Conservation (phyloP, 495 filamentous ascomycete genomes). For the Trichoderma parareesei region DNA sequence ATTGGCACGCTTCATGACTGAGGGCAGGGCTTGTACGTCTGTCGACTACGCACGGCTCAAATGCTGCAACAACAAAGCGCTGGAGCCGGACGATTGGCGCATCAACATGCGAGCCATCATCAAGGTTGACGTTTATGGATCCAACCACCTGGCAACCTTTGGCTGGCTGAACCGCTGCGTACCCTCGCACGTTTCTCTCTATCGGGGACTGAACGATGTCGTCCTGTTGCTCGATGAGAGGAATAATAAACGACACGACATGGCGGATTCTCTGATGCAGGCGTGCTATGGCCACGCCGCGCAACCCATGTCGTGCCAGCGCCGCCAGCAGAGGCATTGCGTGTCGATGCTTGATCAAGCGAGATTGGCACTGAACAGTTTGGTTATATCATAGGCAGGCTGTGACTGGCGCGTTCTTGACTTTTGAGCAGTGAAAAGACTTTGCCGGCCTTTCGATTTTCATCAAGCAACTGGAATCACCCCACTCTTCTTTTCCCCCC, state of each 20-base stretch:
- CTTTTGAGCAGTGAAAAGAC: neutral
- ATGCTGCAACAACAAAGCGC: conserved; percentile 21
- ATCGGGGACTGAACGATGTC: conserved; percentile 43
- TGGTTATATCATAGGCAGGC: conserved; percentile 32
- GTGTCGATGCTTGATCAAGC: conserved; percentile 42
- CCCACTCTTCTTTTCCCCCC: no score
- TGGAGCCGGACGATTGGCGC: conserved; percentile 44
- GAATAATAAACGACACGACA: conserved; percentile 29
- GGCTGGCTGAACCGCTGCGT: conserved; percentile 3
- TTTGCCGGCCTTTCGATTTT: no score
- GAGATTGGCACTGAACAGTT: conserved; percentile 35
- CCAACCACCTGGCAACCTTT: conserved; percentile 15
- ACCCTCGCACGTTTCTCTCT: conserved; percentile 12
- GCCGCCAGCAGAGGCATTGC: conserved; percentile 28
- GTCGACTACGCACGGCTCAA: conserved; percentile 18
- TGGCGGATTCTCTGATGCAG: conserved; percentile 28
- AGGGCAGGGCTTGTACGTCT: neutral
- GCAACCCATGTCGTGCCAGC: no score
- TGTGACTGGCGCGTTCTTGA: conserved; percentile 16
- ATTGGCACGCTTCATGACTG: conserved; percentile 24
- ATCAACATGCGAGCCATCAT: conserved; percentile 41
- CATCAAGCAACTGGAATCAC: no score
- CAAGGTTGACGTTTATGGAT: conserved; percentile 45
- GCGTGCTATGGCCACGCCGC: neutral
- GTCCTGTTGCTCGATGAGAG: conserved; percentile 42